Percentiles rank a stretch among this genome's conserved stretches.
Evolutionary conservation across 2,329 filamentous ascomycete genomes (phyloP).

Genomic region (Xylaria sp.): DNA sequence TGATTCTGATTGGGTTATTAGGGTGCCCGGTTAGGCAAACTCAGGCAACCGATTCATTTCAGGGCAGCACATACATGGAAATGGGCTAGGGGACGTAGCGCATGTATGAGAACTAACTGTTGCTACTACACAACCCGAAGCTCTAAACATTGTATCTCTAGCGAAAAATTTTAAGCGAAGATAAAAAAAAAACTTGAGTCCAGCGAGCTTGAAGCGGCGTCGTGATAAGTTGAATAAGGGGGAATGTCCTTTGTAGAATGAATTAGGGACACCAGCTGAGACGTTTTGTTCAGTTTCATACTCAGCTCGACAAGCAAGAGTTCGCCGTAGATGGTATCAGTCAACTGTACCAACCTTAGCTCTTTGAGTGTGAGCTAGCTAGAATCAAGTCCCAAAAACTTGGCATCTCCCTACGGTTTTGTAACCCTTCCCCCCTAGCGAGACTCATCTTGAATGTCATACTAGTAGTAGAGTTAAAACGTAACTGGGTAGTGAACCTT

Average conservation of each 20-base stretch:
- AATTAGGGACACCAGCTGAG: neutral
- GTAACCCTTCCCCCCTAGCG: no score
- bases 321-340: no score
- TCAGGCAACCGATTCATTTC: slow-evolving; percentile 19
- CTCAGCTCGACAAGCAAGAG: no score
- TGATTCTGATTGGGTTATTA: slow-evolving; percentile 36
- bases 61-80: slow-evolving; percentile 39
- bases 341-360: no score
- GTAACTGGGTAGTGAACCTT: no score
- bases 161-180: slow-evolving; percentile 41
- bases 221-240: neutral
- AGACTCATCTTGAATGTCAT: no score
- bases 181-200: slow-evolving; percentile 31
- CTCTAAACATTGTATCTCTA: slow-evolving; percentile 47
- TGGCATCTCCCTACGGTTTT: no score
- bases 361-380: no score
- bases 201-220: neutral
- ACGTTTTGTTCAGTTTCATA: neutral
- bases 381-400: no score
- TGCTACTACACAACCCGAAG: slow-evolving; percentile 35
- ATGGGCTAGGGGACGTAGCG: slow-evolving; percentile 42
- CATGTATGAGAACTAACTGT: slow-evolving; percentile 33
- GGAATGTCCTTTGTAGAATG: neutral
- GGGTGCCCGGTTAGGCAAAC: slow-evolving; percentile 30
- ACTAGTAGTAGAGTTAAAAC: no score